Base-by-base conservation (phyloP, 2,329 filamentous ascomycete species). In the Seiridium cupressi region DNA sequence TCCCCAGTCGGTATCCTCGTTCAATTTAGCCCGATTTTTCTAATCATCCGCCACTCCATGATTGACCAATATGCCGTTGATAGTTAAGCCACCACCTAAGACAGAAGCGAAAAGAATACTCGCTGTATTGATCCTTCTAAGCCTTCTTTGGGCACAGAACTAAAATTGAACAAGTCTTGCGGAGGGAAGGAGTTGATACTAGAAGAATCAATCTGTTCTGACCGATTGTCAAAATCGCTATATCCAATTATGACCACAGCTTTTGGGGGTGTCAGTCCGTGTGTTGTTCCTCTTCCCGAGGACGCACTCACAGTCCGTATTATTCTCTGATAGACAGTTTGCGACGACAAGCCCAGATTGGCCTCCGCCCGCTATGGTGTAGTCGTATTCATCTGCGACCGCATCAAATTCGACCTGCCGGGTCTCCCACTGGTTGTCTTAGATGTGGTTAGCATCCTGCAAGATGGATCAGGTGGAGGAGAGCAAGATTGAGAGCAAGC, bases 331-430 rank as follows among this genome's bases (percentile, higher is more conserved):
- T 18, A 71, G 44, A 7, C 70, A 62, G 40, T 67, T 70, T 2
- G 68, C 68, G 44, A 70, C 60, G 1, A 69, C 67, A 1, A 69
- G 62, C 3, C 69, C 68, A 9, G 67, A 64, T 44, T 69, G 65
- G 4, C 69, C 69, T 5, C 64, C 66, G 7, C 69, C 68, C 13
- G 69, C 60, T 11, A 71, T 60, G 36, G 70, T 64, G 48, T 69
- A 70, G 51, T 69, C 66, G 36, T 55, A 55, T 5, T 8, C 32
- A 13, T 53, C 49, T 34, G n/a, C 8, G 9, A 10, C 26, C 9
- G 5, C 10, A 5, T 13, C 32, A 8, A 31, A 7, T 5, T 53
- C 31, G 31, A 35, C n/a, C 49, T 36, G 26, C n/a, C 31, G 11
- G 34, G 10, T 6, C 8, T 35, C n/a, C 49, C 49, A 53, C 8